Percentiles rank a stretch among this genome's conserved stretches.
Conservation (phyloP, 148 eudicot species). For the Arctostaphylos glauca region DNA sequence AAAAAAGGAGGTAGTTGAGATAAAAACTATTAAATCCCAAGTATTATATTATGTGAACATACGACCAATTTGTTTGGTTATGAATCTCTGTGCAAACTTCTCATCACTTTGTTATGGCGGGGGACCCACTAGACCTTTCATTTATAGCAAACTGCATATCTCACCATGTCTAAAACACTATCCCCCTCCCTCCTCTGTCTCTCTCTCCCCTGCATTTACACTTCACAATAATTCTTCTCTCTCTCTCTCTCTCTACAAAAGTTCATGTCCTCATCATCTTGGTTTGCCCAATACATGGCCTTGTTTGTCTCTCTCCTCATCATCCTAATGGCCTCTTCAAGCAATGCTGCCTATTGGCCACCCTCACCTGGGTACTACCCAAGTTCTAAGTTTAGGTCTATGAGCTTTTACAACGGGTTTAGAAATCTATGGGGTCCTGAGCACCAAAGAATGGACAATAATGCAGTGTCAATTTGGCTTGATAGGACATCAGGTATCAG, state of each 20-base stretch:
- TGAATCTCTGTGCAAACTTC: background rate
- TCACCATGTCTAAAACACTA: background rate
- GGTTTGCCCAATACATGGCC: constrained; percentile 28
- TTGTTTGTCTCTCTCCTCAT: constrained; percentile 20
- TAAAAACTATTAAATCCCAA: background rate
- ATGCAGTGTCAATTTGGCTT: constrained; percentile 72
- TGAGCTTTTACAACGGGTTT: constrained; percentile 60
- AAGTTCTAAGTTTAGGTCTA: constrained; percentile 55
- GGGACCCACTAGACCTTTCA: constrained; percentile 12
- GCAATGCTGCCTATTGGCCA: constrained; percentile 56
- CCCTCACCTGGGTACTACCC: constrained; percentile 85
- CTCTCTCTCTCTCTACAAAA: constrained; percentile 1
- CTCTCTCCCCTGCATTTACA: constrained; percentile 24
- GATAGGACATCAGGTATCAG: constrained; percentile 64
- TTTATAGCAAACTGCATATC: constrained; percentile 24
- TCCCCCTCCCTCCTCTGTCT: constrained; percentile 12
- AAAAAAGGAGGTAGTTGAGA: background rate
- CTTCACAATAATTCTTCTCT: constrained; percentile 11
- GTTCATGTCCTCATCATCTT: background rate
- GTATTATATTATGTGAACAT: too few species aligned
- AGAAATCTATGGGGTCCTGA: constrained; percentile 80
- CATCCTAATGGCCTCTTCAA: constrained; percentile 23
- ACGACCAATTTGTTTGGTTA: background rate
- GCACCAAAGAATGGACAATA: constrained; percentile 55
- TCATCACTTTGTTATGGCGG: background rate